A percentile compares a stretch with the other conserved stretches of the same genome.
These are phyloP conservation scores for Zygosaccharomyces pseudobailii DNA, from an alignment of 1,139 yeast species.

Conservation along the genomic window DNA sequence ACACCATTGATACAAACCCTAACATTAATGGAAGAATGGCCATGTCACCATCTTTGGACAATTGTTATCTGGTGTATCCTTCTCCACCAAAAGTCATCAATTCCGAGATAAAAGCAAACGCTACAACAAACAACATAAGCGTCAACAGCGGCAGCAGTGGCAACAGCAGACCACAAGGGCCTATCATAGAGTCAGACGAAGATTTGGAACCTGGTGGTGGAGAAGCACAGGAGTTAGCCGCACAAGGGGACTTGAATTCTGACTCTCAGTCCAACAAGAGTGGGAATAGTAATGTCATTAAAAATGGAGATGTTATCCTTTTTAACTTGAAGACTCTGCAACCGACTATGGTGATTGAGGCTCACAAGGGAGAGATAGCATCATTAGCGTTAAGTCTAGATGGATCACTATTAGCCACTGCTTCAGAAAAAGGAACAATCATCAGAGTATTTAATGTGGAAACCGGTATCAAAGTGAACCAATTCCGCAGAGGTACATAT, in stretches of 20 bases:
- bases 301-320: constrained; percentile 83
- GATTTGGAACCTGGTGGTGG: neutral
- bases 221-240: neutral
- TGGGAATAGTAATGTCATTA: constrained; percentile 28
- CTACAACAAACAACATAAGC: constrained; percentile 29
- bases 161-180: neutral
- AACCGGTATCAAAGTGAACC: constrained; percentile 76
- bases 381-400: constrained; percentile 72
- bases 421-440: constrained; percentile 93
- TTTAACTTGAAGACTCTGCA: constrained; percentile 74
- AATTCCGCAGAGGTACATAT: constrained; percentile 91
- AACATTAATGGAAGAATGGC: constrained; percentile 54
- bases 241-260: neutral
- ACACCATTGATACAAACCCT: constrained; percentile 82
- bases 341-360: constrained; percentile 86
- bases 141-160: constrained; percentile 11
- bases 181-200: neutral
- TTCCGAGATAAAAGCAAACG: constrained; percentile 29
- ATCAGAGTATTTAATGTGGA: constrained; percentile 83
- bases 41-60: constrained; percentile 57
- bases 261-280: constrained; percentile 4
- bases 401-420: constrained; percentile 84
- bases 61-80: constrained; percentile 78
- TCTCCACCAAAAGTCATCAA: constrained; percentile 50
- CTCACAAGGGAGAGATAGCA: constrained; percentile 84